Conservation (phyloP, 768 basidiomycete genomes). For the Leccinum ochraceum region DNA sequence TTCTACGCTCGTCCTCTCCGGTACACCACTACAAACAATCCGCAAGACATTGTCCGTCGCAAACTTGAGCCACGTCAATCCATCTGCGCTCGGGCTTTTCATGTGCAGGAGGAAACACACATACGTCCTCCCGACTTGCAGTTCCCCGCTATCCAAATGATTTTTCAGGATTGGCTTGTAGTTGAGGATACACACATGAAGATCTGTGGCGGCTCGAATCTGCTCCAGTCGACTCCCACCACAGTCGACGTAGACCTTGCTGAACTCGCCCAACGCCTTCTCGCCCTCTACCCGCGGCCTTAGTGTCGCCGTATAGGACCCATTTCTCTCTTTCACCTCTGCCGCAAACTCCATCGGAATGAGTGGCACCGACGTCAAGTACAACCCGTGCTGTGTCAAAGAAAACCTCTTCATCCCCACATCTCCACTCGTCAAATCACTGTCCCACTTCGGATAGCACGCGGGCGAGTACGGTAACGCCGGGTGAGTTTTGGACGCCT, state of each 20-base stretch:
- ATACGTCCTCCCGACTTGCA: slow-evolving; percentile 21
- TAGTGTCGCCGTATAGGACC: slow-evolving; percentile 18
- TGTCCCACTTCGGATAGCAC: slow-evolving; percentile 26
- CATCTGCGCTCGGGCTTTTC: slow-evolving; percentile 2
- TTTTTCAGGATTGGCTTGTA: slow-evolving; percentile 4
- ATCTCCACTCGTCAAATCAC: slow-evolving; percentile 5
- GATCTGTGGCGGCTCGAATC: slow-evolving; percentile 15
- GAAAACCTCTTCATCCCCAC: slow-evolving; percentile 18
- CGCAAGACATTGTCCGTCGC: slow-evolving; percentile 25
- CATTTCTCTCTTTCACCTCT: background rate
- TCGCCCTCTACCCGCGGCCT: background rate
- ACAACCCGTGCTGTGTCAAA: slow-evolving; percentile 17
- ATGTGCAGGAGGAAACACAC: slow-evolving; percentile 26
- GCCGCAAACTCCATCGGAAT: slow-evolving; percentile 20
- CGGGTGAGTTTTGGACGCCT: background rate
- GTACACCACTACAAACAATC: slow-evolving; percentile 11
- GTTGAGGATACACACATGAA: slow-evolving; percentile 27
- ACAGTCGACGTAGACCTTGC: slow-evolving; percentile 18
- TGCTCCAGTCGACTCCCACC: slow-evolving; percentile 16
- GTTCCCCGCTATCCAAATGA: background rate
- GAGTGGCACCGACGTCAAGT: slow-evolving; percentile 21
- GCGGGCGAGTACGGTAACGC: slow-evolving; percentile 20
- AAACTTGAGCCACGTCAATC: slow-evolving; percentile 26
- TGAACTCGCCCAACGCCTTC: slow-evolving; percentile 9
- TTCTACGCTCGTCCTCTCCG: background rate